These are phyloP conservation scores for sunflower (Helianthus annuus) DNA, from an alignment of 129 eudicot species.

Conservation along the genomic window HanXRQr2.0-SUNRISE NC_035440.2:84864331-84864830, in stretches of 20 bases:
- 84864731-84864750: conserved; percentile 34
- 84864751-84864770: conserved; percentile 57
- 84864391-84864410: conserved; percentile 31
- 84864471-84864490: conserved; percentile 86
- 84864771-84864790: conserved; percentile 12
- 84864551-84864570: conserved; percentile 32
- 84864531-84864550: conserved; percentile 25
- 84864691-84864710: conserved; percentile 31
- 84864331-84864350: too few relatives aligned
- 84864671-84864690: conserved; percentile 34
- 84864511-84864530: conserved; percentile 45
- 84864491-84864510: conserved; percentile 74
- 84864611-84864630: conserved; percentile 5
- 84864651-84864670: conserved; percentile 43
- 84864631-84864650: conserved; percentile 36
- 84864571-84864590: conserved; percentile 69
- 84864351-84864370: too few relatives aligned
- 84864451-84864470: conserved; percentile 87
- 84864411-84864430: conserved; percentile 62
- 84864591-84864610: conserved; percentile 85
- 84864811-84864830: not conserved
- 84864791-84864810: too few relatives aligned
- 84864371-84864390: too few relatives aligned
- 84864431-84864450: conserved; percentile 58
- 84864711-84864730: conserved; percentile 36